These are phyloP conservation scores for Exobasidium cylindrosporum DNA, from an alignment of 1,284 basidiomycete genomes.

Conservation along the genomic window DNA sequence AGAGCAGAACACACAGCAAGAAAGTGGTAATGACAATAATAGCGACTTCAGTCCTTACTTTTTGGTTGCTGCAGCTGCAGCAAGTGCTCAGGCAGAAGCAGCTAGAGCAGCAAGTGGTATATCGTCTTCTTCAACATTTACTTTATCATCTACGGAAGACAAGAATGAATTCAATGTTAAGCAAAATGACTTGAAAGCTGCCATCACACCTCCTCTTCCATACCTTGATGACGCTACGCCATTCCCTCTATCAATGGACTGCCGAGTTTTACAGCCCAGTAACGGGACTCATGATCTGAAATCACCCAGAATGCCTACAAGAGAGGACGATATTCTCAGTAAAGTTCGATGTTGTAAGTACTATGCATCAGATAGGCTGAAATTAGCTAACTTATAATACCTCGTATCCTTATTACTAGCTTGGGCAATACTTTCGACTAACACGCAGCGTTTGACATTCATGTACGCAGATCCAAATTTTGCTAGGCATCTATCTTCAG, in stretches of 20 bases:
- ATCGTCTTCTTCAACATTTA: slow-evolving; percentile 5
- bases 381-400: no score
- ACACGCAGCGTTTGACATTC: slow-evolving; percentile 63
- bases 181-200: not conserved
- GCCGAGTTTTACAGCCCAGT: slow-evolving; percentile 5
- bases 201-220: slow-evolving; percentile 17
- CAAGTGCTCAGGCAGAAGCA: slow-evolving; percentile 29
- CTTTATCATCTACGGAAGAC: not conserved
- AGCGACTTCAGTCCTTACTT: slow-evolving; percentile 29
- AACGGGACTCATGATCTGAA: not conserved
- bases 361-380: no score
- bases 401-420: slow-evolving; percentile 10
- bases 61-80: slow-evolving; percentile 32
- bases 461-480: slow-evolving; percentile 86
- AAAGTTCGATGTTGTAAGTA: slow-evolving; percentile 1
- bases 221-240: slow-evolving; percentile 15
- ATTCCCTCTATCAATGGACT: slow-evolving; percentile 19
- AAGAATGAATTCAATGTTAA: not conserved
- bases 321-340: no score
- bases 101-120: slow-evolving; percentile 14
- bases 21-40: not conserved
- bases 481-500: slow-evolving; percentile 69
- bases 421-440: slow-evolving; percentile 36
- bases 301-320: no score
- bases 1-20: no score